These are phyloP conservation scores for Primulina tabacum DNA, from an alignment of 257 asterid species.

Conservation along the genomic window DNA sequence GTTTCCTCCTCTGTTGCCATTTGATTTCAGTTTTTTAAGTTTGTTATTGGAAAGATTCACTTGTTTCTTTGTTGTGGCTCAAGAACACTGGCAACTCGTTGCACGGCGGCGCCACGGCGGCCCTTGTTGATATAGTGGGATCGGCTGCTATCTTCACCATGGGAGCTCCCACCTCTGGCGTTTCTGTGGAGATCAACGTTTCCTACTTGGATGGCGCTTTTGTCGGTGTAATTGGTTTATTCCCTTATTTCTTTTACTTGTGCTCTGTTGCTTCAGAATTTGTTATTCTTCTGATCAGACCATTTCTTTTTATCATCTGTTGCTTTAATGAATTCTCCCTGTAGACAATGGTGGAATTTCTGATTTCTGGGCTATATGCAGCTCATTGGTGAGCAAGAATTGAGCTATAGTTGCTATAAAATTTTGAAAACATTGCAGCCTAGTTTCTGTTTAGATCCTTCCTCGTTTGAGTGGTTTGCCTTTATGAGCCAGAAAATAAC, in stretches of 20 bases:
- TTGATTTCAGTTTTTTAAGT: background rate
- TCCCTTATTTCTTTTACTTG: constrained; percentile 1
- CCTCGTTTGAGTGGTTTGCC: too few species aligned
- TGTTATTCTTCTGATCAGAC: background rate
- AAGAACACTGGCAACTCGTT: constrained; percentile 57
- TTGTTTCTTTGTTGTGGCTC: constrained; percentile 22
- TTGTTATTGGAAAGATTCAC: background rate
- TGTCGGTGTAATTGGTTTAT: constrained; percentile 50
- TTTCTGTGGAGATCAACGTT: constrained; percentile 71
- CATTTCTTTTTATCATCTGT: background rate
- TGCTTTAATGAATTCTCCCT: background rate
- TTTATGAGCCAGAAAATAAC: background rate
- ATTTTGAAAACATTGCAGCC: background rate
- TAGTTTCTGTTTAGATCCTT: background rate
- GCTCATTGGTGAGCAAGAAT: too few species aligned
- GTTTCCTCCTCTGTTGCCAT: constrained; percentile 1
- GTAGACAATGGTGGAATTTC: background rate
- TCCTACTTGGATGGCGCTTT: constrained; percentile 58
- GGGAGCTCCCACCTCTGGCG: constrained; percentile 57
- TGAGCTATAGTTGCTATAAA: too few species aligned
- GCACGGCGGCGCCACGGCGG: constrained; percentile 79
- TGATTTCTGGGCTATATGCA: background rate
- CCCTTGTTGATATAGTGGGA: constrained; percentile 72
- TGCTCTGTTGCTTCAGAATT: background rate
- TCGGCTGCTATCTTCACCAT: constrained; percentile 54